Percentiles rank a stretch among this genome's conserved stretches.
These are phyloP conservation scores for Sporormia fimetaria DNA, from an alignment of 495 filamentous ascomycete species.

Conservation along the genomic window DNA sequence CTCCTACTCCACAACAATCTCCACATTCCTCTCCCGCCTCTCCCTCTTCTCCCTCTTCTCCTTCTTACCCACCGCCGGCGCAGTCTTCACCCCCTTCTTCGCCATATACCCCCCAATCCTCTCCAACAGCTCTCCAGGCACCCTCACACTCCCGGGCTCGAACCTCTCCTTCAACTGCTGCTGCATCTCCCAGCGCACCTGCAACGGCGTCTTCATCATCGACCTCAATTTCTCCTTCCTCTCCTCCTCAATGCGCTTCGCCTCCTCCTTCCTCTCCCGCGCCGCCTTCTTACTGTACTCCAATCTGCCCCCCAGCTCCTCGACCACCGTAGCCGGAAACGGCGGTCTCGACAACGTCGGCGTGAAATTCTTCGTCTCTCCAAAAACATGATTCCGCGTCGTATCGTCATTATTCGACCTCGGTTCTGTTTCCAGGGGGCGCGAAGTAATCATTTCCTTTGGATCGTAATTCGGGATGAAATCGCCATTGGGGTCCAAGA, in stretches of 20 bases:
- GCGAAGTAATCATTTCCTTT: too few species aligned
- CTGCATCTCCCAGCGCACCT: constrained; percentile 38
- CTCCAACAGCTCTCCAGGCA: constrained; percentile 2
- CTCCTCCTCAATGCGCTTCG: not conserved
- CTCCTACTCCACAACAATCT: not conserved
- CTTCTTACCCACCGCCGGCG: not conserved
- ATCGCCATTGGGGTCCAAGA: too few species aligned
- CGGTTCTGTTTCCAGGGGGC: too few species aligned
- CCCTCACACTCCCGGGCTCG: not conserved
- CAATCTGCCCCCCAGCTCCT: too few species aligned
- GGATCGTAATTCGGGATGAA: too few species aligned
- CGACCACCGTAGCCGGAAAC: too few species aligned
- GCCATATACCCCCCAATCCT: constrained; percentile 5
- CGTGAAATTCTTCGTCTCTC: too few species aligned
- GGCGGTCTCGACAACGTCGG: too few species aligned
- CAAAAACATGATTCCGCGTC: too few species aligned
- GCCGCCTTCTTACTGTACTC: too few species aligned
- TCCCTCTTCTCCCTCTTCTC: not conserved
- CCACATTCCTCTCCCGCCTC: not conserved
- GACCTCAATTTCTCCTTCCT: not conserved
- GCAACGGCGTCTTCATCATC: constrained; percentile 41
- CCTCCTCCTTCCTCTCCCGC: not conserved
- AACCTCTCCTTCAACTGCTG: constrained; percentile 13
- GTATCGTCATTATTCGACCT: too few species aligned
- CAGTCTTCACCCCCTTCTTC: constrained; percentile 3